Evolutionary conservation across 306 rosid genomes (phyloP), one percentile per base, ranked within the genome.

Genomic region (Sphenostylis stenocarpa): DNA sequence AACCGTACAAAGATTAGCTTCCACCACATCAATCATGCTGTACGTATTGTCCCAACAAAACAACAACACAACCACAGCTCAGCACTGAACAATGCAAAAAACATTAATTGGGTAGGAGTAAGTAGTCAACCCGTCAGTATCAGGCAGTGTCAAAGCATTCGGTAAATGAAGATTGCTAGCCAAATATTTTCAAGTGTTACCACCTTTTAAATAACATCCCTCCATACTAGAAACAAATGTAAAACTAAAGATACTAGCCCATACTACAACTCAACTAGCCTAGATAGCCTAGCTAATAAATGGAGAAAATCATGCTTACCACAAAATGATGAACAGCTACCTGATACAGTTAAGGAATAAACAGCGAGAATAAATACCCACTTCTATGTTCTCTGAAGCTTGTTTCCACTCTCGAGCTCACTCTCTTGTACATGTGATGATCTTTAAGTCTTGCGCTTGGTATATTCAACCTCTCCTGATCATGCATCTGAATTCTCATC

Each of bases 391-490:
- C 87, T 86, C 67, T 83, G 81, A 68, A 92, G 87, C 86, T 90
- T 92, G 87, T 88, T 92, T 66, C 91, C 96, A 17, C 81, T 43
- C 91, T 85, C 90, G 73, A 67, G 66, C 73, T 77, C 85, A 16
- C 78, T 87, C 68, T 82, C 86, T 60, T 73, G 85, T 24, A 63
- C 85, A 78, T 88, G 88, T 21, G 92, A 81, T 67, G 87, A 78
- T 67, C 44, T 63, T 36, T 78, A 63, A 1, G 87, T 47, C 89
- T 87, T 92, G 13, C 82, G 86, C 84, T 84, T 88, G 2, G 84
- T 53, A 45, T 77, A 72, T 49, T 87, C 90, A 24, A 47, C 38
- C 38, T 67, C 70, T 47, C 80, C 76, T 31, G 64, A 81, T 20
- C 86, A 85, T 75, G 68, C 87, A 43, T 68, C 68, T 0, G 88